phyloP scores from a whole-genome alignment of 768 basidiomycete genomes.

The Tricholoma flavovirens region DNA sequence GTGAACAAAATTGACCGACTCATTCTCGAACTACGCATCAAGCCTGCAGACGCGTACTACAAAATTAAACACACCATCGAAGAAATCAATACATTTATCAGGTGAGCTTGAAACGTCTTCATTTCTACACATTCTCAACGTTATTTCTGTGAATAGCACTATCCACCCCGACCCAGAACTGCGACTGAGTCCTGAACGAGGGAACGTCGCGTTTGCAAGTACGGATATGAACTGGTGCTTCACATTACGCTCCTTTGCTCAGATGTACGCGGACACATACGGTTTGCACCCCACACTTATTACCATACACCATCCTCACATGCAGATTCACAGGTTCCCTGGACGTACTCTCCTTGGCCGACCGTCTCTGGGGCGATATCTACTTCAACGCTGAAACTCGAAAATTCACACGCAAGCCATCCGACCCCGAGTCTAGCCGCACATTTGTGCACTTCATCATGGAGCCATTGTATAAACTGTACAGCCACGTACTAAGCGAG shows the following conservation, averaged over 20 bases:
- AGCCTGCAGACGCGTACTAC: conserved; percentile 95
- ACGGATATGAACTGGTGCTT: conserved; percentile 99
- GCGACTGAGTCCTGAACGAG: conserved; percentile 88
- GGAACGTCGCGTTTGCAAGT: conserved; percentile 96
- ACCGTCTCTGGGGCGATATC: conserved; percentile 96
- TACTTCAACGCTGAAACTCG: conserved; percentile 83
- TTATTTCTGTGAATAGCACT: conserved; percentile 33
- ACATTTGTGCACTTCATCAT: conserved; percentile 95
- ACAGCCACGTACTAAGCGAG: conserved; percentile 91
- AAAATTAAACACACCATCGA: conserved; percentile 99
- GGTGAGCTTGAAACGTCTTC: conserved; percentile 40
- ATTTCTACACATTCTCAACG: neutral
- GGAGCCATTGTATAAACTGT: conserved; percentile 95
- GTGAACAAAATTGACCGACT: conserved; percentile 98
- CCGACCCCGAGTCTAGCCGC: conserved; percentile 72
- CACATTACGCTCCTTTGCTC: conserved; percentile 88
- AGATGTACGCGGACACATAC: conserved; percentile 93
- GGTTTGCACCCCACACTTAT: conserved; percentile 37
- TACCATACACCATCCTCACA: neutral
- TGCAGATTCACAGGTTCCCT: conserved; percentile 47
- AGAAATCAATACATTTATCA: conserved; percentile 95
- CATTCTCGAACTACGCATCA: conserved; percentile 92
- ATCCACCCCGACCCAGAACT: conserved; percentile 87
- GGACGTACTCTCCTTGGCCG: conserved; percentile 81
- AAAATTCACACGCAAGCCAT: conserved; percentile 84